Base-by-base conservation (phyloP, 2,329 filamentous ascomycete genomes). In the Cordyceps javanica region DNA sequence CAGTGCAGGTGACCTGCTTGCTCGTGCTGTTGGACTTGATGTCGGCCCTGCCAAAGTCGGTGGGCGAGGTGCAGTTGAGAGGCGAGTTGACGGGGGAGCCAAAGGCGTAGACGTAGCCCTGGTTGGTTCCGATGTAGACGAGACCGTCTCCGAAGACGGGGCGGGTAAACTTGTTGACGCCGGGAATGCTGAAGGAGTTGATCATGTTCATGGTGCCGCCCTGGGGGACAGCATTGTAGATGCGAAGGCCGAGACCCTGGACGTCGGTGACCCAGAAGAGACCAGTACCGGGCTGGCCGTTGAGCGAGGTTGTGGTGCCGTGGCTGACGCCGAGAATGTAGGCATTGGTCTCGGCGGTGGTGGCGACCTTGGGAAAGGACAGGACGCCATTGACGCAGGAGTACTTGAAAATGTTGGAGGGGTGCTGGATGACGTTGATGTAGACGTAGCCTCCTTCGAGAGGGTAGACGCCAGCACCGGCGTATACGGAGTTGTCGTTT, bases 321-420 rank as follows among this genome's bases (percentile, higher is more conserved):
- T 84, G 81, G 26, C 80, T 77, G 32, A 82, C 78, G 28, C 82
- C 82, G 0, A 85, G 74, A 50, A 78, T 73, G 58, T 77, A 77
- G 0, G 80, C 78, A 51, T 82, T 82, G 42, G 66, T 72, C 23
- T 77, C 73, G 0, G 75, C 72, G 3, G 74, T 78, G 55, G 78
- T 74, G 4, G 77, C 77, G 1, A 82, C 76, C 62, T 80, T 78
- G 23, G 78, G 76, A 53, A 85, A 83, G 2, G 74, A 73, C 0
- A 81, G 77, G 10, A 77, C 72, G 3, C 80, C 81, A 23, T 69
- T 68, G 60, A 73, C 70, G 64, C 79, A 83, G 2, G 77, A 75
- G 64, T 84, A 84, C 61, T 83, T 80, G 73, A 83, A 84, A 19
- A 82, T 79, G 51, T 80, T 75, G 0, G 80, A 80, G 14, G 77